A percentile compares a stretch with the other conserved stretches of the same genome.
phyloP scores from a whole-genome alignment of 78 protist species.

The Guillardia theta region DNA sequence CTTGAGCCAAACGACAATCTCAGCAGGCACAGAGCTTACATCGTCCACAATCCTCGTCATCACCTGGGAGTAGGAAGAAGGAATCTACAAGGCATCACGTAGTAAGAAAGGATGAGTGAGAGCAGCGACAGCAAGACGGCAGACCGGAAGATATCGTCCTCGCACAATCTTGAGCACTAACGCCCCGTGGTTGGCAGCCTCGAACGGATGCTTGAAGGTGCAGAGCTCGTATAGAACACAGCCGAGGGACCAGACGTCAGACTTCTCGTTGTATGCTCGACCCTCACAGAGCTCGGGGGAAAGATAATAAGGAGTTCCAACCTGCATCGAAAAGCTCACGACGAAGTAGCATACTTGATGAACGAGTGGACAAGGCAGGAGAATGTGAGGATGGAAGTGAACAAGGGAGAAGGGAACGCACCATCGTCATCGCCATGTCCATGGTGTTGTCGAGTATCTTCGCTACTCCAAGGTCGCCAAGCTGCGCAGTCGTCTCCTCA shows the following conservation, averaged over 20 bases:
- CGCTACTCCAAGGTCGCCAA: slow-evolving; percentile 67
- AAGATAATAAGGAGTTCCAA: slow-evolving; percentile 73
- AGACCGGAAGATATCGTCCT: neutral
- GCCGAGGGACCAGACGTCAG: slow-evolving; percentile 57
- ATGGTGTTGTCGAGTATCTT: slow-evolving; percentile 17
- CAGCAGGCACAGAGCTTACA: no score
- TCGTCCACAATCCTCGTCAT: no score
- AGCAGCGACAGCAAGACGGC: no score
- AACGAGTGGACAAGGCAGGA: no score
- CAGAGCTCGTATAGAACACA: slow-evolving; percentile 51
- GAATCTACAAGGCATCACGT: no score
- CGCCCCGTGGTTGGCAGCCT: slow-evolving; percentile 30
- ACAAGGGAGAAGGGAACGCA: no score
- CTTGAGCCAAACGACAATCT: no score
- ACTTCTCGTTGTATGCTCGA: slow-evolving; percentile 42
- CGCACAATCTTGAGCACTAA: slow-evolving; percentile 17
- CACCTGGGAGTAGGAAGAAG: neutral
- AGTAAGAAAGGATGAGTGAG: no score
- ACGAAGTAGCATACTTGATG: no score
- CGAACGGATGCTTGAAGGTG: slow-evolving; percentile 53
- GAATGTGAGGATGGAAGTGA: no score
- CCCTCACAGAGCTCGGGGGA: slow-evolving; percentile 58
- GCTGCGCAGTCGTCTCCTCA: no score
- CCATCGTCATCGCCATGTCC: neutral
- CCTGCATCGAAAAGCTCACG: no score